phyloP scores from a whole-genome alignment of 176 grass and related monocot genomes.

The Pontederia crassipes region DNA sequence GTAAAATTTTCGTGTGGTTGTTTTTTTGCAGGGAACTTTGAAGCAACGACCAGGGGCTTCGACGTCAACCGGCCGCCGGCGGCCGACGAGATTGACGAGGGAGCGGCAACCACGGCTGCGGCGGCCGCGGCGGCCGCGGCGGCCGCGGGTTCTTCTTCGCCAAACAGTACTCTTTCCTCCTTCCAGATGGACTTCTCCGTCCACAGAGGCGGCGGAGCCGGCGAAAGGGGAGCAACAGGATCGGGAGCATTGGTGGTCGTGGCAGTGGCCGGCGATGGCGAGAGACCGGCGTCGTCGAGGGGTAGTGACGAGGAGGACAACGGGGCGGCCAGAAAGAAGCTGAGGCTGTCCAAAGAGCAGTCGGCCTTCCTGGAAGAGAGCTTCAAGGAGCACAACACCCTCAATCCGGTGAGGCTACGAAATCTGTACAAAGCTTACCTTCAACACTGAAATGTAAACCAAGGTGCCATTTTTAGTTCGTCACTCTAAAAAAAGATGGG shows the following conservation, averaged over 20 bases:
- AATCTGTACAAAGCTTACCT: not conserved
- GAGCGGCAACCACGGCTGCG: not conserved
- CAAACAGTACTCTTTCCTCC: slow-evolving; percentile 15
- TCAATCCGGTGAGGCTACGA: slow-evolving; percentile 2
- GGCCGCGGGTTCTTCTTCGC: slow-evolving; percentile 3
- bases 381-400: slow-evolving; percentile 19
- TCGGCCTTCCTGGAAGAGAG: slow-evolving; percentile 13
- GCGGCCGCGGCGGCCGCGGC: not conserved
- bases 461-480: not conserved
- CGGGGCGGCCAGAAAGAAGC: slow-evolving; percentile 14
- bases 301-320: slow-evolving; percentile 9
- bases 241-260: not conserved
- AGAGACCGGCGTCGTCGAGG: not conserved
- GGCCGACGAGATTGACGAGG: not conserved
- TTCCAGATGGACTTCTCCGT: slow-evolving; percentile 12
- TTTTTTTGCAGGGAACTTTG: not conserved
- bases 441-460: not conserved
- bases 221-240: not conserved
- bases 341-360: slow-evolving; percentile 18
- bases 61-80: slow-evolving; percentile 12
- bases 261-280: not conserved
- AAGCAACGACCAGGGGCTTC: slow-evolving; percentile 4
- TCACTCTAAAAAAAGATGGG: not conserved
- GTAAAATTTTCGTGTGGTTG: no score
- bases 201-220: not conserved